Percentiles rank a stretch among this genome's conserved stretches.
Conservation (phyloP, 2,329 filamentous ascomycete species). For the Biscogniauxia sp. region DNA sequence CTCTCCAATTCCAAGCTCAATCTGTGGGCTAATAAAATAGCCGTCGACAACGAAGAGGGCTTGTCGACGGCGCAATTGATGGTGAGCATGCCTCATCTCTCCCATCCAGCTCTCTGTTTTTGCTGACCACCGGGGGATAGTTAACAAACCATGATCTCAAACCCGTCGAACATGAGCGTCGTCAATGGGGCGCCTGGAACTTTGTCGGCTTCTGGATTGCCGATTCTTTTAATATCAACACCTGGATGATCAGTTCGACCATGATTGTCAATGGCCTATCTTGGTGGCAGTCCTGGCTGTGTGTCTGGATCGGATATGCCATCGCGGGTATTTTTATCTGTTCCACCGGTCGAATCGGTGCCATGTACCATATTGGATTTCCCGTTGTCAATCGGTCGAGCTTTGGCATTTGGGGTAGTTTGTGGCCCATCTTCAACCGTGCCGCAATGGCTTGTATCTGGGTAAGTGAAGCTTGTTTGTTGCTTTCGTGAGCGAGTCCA, state of each 20-base stretch:
- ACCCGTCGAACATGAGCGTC: constrained; percentile 72
- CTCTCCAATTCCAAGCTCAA: constrained; percentile 38
- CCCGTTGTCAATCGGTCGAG: constrained; percentile 75
- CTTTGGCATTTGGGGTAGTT: constrained; percentile 84
- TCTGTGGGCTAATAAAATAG: constrained; percentile 57
- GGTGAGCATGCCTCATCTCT: constrained; percentile 40
- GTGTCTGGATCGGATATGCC: constrained; percentile 82
- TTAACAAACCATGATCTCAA: constrained; percentile 83
- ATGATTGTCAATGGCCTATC: constrained; percentile 76
- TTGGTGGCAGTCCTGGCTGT: constrained; percentile 92
- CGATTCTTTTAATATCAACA: constrained; percentile 86
- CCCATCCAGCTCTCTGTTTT: not conserved
- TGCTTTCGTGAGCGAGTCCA: not conserved
- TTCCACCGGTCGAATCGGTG: constrained; percentile 77
- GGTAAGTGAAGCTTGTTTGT: not conserved
- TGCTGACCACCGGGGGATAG: constrained; percentile 34
- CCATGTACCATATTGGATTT: constrained; percentile 85
- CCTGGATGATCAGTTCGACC: constrained; percentile 88
- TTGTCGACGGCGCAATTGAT: constrained; percentile 78
- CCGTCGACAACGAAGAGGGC: constrained; percentile 72
- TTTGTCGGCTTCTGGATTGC: constrained; percentile 87
- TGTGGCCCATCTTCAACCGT: constrained; percentile 88
- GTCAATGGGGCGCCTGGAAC: constrained; percentile 84
- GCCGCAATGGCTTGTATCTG: constrained; percentile 85
- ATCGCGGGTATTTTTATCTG: constrained; percentile 75